Evolutionary conservation across 192 early-diverging fungal genomes (phyloP).

Genomic region (Gigaspora rosea): DNA sequence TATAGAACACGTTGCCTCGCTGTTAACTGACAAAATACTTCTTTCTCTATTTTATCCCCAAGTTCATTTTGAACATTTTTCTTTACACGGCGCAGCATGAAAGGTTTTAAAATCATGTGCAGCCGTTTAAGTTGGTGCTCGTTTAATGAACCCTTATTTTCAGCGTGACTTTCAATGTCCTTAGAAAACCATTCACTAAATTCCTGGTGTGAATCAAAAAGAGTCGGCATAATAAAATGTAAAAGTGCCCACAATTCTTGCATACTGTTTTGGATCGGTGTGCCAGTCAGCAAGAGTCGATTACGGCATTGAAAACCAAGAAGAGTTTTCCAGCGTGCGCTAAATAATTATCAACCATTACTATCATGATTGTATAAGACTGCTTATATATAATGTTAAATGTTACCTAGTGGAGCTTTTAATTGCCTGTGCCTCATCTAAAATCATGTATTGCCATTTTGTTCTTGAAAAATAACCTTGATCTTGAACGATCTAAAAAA

Average conservation of each 20-base stretch:
- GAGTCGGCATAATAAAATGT: conserved; percentile 94
- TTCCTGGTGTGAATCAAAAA: conserved; percentile 91
- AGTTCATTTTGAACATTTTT: conserved; percentile 88
- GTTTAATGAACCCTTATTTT: conserved; percentile 78
- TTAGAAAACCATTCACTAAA: conserved; percentile 95
- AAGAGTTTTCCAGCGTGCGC: conserved; percentile 85
- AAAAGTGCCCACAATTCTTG: conserved; percentile 92
- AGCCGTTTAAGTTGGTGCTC: conserved; percentile 82
- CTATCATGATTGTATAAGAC: not conserved
- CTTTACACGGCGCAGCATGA: conserved; percentile 91
- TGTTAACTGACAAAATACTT: conserved; percentile 78
- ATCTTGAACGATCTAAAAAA: conserved; percentile 65
- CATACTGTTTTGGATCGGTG: conserved; percentile 94
- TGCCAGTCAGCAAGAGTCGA: conserved; percentile 84
- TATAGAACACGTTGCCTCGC: conserved; percentile 74
- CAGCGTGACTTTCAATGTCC: conserved; percentile 88
- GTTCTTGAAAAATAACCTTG: conserved; percentile 77
- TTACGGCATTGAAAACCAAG: conserved; percentile 85
- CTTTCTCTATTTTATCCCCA: conserved; percentile 87
- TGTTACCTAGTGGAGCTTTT: conserved; percentile 71
- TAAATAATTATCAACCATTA: conserved; percentile 14
- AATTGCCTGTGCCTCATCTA: conserved; percentile 95
- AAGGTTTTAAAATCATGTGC: conserved; percentile 93
- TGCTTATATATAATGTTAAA: not conserved
- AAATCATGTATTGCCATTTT: conserved; percentile 95